Evolutionary conservation across 2,329 filamentous ascomycete genomes (phyloP), one percentile per base, ranked within the genome.

Genomic region (Phaeosphaeria sp.): DNA sequence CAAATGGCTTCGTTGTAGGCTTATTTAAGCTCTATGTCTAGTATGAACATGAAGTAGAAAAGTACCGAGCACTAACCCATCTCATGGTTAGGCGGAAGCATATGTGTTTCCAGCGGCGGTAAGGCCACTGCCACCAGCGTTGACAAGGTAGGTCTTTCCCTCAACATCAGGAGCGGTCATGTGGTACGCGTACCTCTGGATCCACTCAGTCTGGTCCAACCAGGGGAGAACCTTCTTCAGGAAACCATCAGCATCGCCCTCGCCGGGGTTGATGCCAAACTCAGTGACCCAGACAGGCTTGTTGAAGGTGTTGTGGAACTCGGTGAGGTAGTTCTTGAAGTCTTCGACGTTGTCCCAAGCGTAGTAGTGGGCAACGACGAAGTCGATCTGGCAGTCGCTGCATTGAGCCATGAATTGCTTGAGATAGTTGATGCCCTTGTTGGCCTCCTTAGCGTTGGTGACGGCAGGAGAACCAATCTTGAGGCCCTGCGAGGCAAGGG

Each of bases 311-410:
- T 67, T 27, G 61, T 73, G 62, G 52, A 75, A 71, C 36, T 71
- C 68, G 5, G 20, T 56, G 20, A 76, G 86, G 60, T 78, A 72
- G 51, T 64, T 60, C 53, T 75, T 70, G 67, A 78, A 78, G 55
- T 71, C 66, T 9, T 66, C 60, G 41, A 73, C 62, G 44, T 74
- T 71, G 54, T 50, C 67, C 57, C 62, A 65, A 42, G 72, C 68
- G 58, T 78, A 78, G 69, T 72, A 78, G 60, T 78, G 76, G n/a
- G 74, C 66, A 48, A 64, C 62, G 51, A 75, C 66, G 50, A 74
- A 76, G 65, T 78, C 76, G 46, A 75, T 70, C 33, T 66, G 55
- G 69, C 72, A 75, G 56, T 57, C 70, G 15, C 27, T 48, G 62
- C 72, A 75, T 13, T 49, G 50, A 21, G 42, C 41, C 54, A 75